These are phyloP conservation scores for Simmondsia chinensis DNA, from an alignment of 148 eudicot genomes.

Conservation along the genomic window DNA sequence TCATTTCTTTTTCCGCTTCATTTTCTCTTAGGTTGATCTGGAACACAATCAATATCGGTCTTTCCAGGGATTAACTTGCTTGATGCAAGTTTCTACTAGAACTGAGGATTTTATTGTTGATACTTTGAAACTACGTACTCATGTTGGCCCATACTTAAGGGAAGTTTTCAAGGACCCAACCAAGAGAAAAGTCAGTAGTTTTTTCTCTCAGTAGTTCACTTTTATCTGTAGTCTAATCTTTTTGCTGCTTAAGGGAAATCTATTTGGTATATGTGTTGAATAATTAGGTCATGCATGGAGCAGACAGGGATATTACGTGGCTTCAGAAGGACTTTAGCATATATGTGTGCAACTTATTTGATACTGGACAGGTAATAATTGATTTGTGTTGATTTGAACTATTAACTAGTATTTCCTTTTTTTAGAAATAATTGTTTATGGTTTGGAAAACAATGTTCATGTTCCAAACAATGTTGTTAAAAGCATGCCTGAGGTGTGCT, in stretches of 20 bases:
- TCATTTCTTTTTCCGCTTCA: background rate
- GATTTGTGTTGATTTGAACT: too few species aligned
- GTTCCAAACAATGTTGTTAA: too few species aligned
- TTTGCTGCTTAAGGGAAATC: too few species aligned
- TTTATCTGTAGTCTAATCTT: too few species aligned
- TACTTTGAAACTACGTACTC: conserved; percentile 77
- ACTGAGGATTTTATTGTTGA: conserved; percentile 92
- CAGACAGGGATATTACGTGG: conserved; percentile 92
- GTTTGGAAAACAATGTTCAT: too few species aligned
- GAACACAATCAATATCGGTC: conserved; percentile 95
- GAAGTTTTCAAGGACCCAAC: conserved; percentile 81
- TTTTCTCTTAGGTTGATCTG: conserved; percentile 65
- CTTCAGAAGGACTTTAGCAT: conserved; percentile 95
- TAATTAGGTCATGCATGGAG: conserved; percentile 92
- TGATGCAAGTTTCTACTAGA: conserved; percentile 98
- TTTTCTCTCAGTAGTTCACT: too few species aligned
- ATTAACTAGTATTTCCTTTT: too few species aligned
- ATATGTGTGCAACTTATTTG: conserved; percentile 91
- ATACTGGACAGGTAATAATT: conserved; percentile 79
- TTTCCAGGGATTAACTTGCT: conserved; percentile 89
- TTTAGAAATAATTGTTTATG: too few species aligned
- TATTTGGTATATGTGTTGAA: conserved; percentile 3
- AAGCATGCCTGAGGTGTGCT: too few species aligned
- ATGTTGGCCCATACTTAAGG: conserved; percentile 84
- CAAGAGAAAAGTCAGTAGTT: conserved; percentile 60